Conservation (phyloP, 768 basidiomycete genomes). For the Coprinopsis sp. region DNA sequence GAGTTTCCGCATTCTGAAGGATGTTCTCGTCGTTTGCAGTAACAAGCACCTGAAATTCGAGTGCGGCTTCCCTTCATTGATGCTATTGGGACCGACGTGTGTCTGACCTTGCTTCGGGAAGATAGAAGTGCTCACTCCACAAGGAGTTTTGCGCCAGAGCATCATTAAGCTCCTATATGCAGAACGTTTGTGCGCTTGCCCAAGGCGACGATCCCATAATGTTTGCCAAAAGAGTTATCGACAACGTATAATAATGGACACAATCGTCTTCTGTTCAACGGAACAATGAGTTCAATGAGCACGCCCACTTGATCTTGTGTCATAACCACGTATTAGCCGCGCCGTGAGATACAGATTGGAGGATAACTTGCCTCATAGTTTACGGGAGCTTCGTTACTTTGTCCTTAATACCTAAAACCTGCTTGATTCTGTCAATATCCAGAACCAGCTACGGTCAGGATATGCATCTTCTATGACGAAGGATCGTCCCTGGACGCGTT, state of each 20-base stretch:
- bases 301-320: constrained; percentile 98
- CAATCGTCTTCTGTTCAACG: constrained; percentile 98
- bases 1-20: constrained; percentile 78
- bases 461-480: too few species aligned
- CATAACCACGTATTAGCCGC: constrained; percentile 81
- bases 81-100: constrained; percentile 55
- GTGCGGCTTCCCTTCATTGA: constrained; percentile 85
- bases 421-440: constrained; percentile 98
- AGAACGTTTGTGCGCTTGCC: constrained; percentile 98
- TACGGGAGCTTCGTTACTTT: constrained; percentile 88
- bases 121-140: constrained; percentile 64
- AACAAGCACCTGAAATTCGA: constrained; percentile 94
- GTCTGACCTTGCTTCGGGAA: constrained; percentile 1
- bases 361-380: constrained; percentile 80
- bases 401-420: constrained; percentile 90
- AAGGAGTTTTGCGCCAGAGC: constrained; percentile 85
- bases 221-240: constrained; percentile 96
- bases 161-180: constrained; percentile 93
- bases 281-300: constrained; percentile 99
- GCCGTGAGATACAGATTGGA: constrained; percentile 3
- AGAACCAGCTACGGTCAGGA: constrained; percentile 10
- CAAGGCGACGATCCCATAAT: constrained; percentile 94
- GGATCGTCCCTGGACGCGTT: too few species aligned
- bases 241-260: constrained; percentile 95
- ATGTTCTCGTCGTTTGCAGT: constrained; percentile 98